Evolutionary conservation across 2,329 filamentous ascomycete species (phyloP).

Genomic region (Colletotrichum sidae): DNA sequence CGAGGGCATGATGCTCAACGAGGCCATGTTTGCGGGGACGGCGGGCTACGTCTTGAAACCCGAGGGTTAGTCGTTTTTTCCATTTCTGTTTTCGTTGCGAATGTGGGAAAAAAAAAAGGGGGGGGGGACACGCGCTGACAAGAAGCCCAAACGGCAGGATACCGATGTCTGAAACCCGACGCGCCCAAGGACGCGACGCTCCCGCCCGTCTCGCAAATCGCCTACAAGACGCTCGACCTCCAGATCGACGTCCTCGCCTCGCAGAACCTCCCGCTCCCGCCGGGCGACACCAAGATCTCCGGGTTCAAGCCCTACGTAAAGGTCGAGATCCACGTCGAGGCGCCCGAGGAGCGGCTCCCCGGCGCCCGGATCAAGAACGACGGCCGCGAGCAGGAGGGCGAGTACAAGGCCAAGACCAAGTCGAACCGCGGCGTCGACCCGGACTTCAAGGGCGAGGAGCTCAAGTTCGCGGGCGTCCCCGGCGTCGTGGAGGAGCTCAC

Average conservation of each 20-base stretch:
- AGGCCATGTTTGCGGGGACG: conserved; percentile 88
- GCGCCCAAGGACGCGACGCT: background rate
- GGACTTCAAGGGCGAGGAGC: conserved; percentile 69
- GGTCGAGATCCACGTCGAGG: conserved; percentile 85
- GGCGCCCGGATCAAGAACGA: conserved; percentile 52
- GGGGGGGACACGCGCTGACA: too few species aligned
- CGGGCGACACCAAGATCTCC: conserved; percentile 59
- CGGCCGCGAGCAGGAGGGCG: conserved; percentile 53
- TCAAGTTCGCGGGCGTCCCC: conserved; percentile 66
- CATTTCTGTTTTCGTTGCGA: too few species aligned
- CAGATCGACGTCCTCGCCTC: conserved; percentile 80
- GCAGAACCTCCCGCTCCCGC: conserved; percentile 78
- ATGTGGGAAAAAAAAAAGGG: background rate
- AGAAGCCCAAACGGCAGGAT: conserved; percentile 43
- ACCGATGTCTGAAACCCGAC: conserved; percentile 48
- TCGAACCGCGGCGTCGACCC: conserved; percentile 69
- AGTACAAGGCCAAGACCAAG: conserved; percentile 70
- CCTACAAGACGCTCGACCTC: conserved; percentile 73
- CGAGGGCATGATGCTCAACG: conserved; percentile 95
- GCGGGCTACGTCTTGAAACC: conserved; percentile 91
- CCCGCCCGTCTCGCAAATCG: conserved; percentile 45
- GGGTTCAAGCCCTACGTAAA: conserved; percentile 85
- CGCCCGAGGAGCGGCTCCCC: conserved; percentile 56
- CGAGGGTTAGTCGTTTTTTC: conserved; percentile 57
- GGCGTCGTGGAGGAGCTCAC: conserved; percentile 76